Conservation (phyloP, 306 rosid genomes). For the Trifolium pratense region DNA sequence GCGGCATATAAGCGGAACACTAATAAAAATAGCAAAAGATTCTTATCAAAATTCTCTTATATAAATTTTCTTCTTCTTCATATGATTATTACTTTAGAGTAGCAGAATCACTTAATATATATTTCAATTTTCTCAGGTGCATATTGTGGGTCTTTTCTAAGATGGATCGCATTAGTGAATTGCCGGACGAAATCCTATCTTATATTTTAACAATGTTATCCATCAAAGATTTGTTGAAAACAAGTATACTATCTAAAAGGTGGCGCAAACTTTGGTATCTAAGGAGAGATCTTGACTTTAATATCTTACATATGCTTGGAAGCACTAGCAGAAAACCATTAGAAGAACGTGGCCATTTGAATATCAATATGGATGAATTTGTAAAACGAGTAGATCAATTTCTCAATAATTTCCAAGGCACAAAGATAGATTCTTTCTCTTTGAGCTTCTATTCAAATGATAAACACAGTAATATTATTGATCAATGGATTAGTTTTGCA, state of each 20-base stretch:
- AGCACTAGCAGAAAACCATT: not conserved
- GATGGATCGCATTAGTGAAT: not conserved
- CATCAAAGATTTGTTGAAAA: conserved; percentile 17
- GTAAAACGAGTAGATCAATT: not conserved
- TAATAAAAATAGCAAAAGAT: too few species aligned
- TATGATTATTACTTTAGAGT: too few species aligned
- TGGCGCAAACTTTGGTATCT: not conserved
- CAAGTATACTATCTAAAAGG: not conserved
- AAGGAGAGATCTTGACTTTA: conserved; percentile 6
- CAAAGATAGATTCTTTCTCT: not conserved
- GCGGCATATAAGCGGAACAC: too few species aligned
- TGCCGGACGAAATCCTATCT: not conserved
- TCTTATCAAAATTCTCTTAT: too few species aligned
- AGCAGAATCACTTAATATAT: too few species aligned
- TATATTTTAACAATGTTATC: not conserved
- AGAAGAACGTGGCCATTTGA: not conserved
- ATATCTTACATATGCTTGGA: not conserved
- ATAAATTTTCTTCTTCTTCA: too few species aligned
- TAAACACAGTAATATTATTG: not conserved
- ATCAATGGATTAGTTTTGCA: not conserved
- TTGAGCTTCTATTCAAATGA: not conserved
- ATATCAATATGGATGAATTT: not conserved
- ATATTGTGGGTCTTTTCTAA: too few species aligned
- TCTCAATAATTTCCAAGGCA: not conserved
- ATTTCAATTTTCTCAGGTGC: too few species aligned